These are phyloP conservation scores for Cystoisospora suis DNA, from an alignment of 169 alveolate species.

Conservation along the genomic window DNA sequence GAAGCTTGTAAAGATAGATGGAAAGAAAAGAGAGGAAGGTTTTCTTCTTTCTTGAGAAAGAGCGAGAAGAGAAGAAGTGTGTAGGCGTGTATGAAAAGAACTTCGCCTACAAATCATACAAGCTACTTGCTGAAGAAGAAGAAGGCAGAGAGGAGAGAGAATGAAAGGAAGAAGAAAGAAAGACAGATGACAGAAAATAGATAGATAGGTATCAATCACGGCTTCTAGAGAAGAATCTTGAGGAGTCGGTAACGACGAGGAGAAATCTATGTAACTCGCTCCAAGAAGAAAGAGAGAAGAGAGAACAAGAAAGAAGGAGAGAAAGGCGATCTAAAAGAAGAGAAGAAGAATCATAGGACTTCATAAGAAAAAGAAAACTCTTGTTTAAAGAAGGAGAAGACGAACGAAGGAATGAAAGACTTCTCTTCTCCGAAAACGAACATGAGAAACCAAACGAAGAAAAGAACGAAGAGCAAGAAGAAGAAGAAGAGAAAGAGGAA, in stretches of 20 bases:
- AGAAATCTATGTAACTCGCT: neutral
- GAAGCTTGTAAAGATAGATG: neutral
- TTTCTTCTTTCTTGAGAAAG: neutral
- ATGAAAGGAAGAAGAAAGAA: neutral
- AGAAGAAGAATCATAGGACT: neutral
- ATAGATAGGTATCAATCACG: neutral
- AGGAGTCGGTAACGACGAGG: neutral
- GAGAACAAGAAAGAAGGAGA: neutral
- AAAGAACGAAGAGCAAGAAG: neutral
- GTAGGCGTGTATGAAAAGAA: neutral
- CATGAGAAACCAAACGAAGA: neutral
- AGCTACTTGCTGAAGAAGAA: neutral
- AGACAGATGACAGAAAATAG: neutral
- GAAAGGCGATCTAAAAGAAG: neutral
- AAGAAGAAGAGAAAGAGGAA: neutral
- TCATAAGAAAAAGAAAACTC: neutral
- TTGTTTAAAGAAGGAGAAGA: neutral
- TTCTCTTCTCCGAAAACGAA: neutral
- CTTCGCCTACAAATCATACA: neutral
- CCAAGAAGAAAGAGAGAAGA: neutral
- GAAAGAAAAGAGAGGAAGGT: neutral
- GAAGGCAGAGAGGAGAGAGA: neutral
- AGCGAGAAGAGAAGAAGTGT: neutral
- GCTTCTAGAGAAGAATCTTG: neutral
- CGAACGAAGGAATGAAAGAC: neutral